Percentiles rank a stretch among this genome's conserved stretches.
These are phyloP conservation scores for Oryza glumipatula DNA, from an alignment of 176 grass and related monocot genomes.

Conservation along the genomic window DNA sequence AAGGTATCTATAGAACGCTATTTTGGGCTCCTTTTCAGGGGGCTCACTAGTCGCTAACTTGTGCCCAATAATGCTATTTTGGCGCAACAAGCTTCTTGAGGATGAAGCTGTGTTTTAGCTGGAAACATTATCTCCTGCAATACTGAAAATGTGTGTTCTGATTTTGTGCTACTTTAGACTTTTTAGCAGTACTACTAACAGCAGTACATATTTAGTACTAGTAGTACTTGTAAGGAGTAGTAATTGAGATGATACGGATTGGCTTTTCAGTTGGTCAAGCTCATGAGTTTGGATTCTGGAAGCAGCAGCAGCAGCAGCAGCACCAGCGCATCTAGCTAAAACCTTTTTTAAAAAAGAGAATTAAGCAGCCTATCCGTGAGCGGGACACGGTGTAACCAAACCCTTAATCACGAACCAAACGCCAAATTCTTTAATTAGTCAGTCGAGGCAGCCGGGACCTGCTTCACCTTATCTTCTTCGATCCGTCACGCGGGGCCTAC, in stretches of 20 bases:
- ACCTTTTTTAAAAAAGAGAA: neutral
- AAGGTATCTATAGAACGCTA: conserved; percentile 9
- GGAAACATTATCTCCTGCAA: neutral
- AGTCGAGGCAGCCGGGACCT: neutral
- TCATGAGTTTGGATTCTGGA: conserved; percentile 9
- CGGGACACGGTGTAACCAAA: conserved; percentile 28
- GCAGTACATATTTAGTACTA: neutral
- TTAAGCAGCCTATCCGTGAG: conserved; percentile 2
- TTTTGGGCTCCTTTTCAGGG: conserved; percentile 16
- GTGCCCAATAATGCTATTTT: neutral
- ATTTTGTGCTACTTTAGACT: neutral
- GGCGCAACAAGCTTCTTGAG: neutral
- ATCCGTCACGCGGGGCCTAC: conserved; percentile 56
- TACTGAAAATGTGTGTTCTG: neutral
- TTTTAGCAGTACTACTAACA: neutral
- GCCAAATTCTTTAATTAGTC: conserved; percentile 33
- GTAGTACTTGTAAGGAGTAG: neutral
- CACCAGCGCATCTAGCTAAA: neutral
- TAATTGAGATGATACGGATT: neutral
- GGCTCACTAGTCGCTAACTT: neutral
- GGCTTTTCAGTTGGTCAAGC: conserved; percentile 4
- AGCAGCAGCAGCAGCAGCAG: neutral
- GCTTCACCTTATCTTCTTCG: conserved; percentile 52
- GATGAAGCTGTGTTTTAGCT: neutral
- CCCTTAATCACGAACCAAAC: conserved; percentile 21